Evolutionary conservation across 2,329 filamentous ascomycete genomes (phyloP), one percentile per base, ranked within the genome.

Genomic region (Colletotrichum sp.): DNA sequence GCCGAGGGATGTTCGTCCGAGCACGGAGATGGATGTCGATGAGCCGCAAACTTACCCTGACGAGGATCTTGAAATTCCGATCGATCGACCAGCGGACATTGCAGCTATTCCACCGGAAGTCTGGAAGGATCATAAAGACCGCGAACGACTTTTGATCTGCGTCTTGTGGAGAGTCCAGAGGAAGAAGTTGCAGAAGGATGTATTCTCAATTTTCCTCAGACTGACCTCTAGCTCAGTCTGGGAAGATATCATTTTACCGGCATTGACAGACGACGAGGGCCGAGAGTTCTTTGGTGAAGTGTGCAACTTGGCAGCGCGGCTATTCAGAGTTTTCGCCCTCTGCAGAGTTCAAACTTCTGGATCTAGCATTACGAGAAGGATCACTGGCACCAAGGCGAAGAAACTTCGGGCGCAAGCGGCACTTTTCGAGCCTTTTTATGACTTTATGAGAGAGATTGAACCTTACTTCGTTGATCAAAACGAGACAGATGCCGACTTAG

Each of bases 351-450:
- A 39, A 15, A 34, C 10, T 16, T 10, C 36, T 24, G 15, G 24
- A 15, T 34, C 34, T 28, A 26, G 34, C 32, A 26, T 44, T 24
- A 26, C 24, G 7, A 49, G 67, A n/a, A 77, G 79, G 18, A 72
- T 86, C 7, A 75, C 79, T 7, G 36, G 67, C 6, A 12, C n/a
- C 12, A 64, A 34, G 24, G 62, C 62, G 21, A 49, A 69, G 18
- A 78, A 79, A 18, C 72, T 86, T 4, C 76, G 79, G 8, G 36
- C 69, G 4, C 80, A 82, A 24, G 73, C 81, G 2, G 62, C 72
- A 7, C 74, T 75, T 7, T 84, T 86, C 36, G 59, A 72, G n/a
- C 28, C 24, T 1, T 87, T 86, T 68, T 79, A 81, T 52, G 71
- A 79, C 5, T 80, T 81, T 65, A 77, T 87, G 7, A 69, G 39